Conservation (phyloP, 1,284 basidiomycete species). For the Puccinia brachypodii region DNA sequence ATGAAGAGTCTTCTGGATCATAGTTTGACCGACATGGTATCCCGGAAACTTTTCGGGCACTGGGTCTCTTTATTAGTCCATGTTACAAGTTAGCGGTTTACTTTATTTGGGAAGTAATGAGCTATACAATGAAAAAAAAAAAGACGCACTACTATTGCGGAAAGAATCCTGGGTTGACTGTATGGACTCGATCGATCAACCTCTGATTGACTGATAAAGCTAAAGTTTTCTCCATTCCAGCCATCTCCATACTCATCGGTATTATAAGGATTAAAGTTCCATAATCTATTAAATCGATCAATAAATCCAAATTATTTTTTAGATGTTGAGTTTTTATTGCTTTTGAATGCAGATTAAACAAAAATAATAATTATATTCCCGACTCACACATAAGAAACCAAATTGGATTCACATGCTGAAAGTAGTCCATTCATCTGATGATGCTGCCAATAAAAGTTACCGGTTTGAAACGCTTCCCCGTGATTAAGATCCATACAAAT, state of each 20-base stretch:
- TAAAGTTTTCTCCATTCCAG: conserved; percentile 79
- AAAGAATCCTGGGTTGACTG: conserved; percentile 47
- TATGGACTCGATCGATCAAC: conserved; percentile 45
- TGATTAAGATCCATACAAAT: conserved; percentile 90
- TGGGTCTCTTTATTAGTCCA: conserved; percentile 53
- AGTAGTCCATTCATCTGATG: conserved; percentile 57
- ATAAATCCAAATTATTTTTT: neutral
- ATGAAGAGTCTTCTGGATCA: conserved; percentile 52
- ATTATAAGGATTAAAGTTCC: conserved; percentile 93
- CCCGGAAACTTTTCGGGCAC: conserved; percentile 56
- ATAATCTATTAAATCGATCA: conserved; percentile 64
- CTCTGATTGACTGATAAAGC: conserved; percentile 60
- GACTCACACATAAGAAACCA: conserved; percentile 55
- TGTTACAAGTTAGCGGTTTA: too few relatives aligned
- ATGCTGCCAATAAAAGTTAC: conserved; percentile 65
- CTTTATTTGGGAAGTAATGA: too few relatives aligned
- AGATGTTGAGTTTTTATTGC: neutral
- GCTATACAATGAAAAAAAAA: neutral
- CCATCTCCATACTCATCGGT: conserved; percentile 75
- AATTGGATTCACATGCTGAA: conserved; percentile 55
- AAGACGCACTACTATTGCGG: conserved; percentile 33
- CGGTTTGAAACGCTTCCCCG: conserved; percentile 69
- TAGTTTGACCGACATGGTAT: conserved; percentile 53
- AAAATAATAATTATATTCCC: neutral
- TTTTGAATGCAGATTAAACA: conserved; percentile 1